Percentiles rank a stretch among this genome's conserved stretches.
Evolutionary conservation across 148 eudicot genomes (phyloP).

Genomic region (Hydrangea macrophylla): DNA sequence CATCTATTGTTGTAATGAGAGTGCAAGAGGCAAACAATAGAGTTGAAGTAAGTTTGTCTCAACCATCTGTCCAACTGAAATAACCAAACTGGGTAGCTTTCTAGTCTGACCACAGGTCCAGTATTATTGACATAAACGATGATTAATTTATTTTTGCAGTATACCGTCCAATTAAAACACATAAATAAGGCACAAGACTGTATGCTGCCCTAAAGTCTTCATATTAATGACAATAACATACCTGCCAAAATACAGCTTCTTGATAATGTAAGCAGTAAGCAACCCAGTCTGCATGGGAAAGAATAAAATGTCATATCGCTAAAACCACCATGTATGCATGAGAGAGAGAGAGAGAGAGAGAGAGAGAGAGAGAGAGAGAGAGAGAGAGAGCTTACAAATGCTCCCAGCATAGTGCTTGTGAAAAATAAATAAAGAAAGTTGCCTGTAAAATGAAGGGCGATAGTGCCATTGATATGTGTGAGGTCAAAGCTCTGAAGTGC

Average conservation of each 20-base stretch:
- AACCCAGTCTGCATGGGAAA: conserved; percentile 65
- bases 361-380: conserved; percentile 17
- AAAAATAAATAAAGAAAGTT: conserved; percentile 56
- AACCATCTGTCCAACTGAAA: too few species aligned
- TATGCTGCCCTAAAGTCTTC: not conserved
- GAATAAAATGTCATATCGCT: conserved; percentile 3
- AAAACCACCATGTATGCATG: not conserved
- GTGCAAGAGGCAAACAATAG: not conserved
- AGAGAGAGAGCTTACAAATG: conserved; percentile 44
- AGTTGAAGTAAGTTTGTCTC: not conserved
- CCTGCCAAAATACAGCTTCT: conserved; percentile 74
- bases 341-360: not conserved
- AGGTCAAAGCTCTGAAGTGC: conserved; percentile 67
- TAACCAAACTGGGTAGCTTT: too few species aligned
- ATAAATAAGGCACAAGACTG: not conserved
- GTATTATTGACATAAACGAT: too few species aligned
- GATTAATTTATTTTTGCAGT: too few species aligned
- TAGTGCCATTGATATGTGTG: conserved; percentile 38
- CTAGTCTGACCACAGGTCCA: too few species aligned
- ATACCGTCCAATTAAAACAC: too few species aligned
- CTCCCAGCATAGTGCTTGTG: conserved; percentile 65
- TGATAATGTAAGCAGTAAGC: conserved; percentile 65
- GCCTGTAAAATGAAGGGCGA: conserved; percentile 46
- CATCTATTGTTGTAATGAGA: not conserved
- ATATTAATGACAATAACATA: conserved; percentile 19